phyloP scores from a whole-genome alignment of 2,329 filamentous ascomycete genomes.

The Apiospora koreana region DNA sequence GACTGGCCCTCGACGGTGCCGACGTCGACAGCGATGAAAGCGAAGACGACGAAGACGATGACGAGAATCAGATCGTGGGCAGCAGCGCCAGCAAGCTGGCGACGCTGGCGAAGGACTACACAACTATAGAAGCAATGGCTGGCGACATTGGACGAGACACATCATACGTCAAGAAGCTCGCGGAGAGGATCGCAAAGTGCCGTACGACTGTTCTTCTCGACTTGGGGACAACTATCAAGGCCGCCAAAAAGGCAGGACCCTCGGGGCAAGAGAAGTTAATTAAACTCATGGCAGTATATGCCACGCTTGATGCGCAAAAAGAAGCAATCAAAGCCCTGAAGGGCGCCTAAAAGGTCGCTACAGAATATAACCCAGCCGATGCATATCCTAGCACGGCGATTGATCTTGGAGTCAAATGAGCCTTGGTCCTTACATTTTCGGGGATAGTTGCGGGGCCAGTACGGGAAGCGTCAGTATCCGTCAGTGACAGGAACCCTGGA shows the following conservation, averaged over 20 bases:
- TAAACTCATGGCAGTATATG: slow-evolving; percentile 55
- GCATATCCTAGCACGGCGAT: not conserved
- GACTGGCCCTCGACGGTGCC: slow-evolving; percentile 55
- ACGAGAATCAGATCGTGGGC: slow-evolving; percentile 38
- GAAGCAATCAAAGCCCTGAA: slow-evolving; percentile 55
- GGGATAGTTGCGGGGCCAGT: not conserved
- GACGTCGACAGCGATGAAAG: slow-evolving; percentile 41
- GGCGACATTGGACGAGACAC: slow-evolving; percentile 47
- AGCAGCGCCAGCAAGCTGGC: slow-evolving; percentile 50
- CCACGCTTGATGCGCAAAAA: slow-evolving; percentile 50
- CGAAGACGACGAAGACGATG: slow-evolving; percentile 35
- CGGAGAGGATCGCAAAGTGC: slow-evolving; percentile 53
- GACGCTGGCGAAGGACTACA: slow-evolving; percentile 47
- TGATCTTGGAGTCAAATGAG: not conserved
- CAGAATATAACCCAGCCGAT: not conserved
- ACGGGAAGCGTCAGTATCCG: not conserved
- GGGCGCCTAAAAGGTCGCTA: slow-evolving; percentile 28
- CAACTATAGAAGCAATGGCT: slow-evolving; percentile 42
- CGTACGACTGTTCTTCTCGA: slow-evolving; percentile 60
- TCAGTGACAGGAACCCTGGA: not conserved
- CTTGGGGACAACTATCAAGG: slow-evolving; percentile 49
- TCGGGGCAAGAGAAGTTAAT: slow-evolving; percentile 48
- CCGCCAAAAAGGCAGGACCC: slow-evolving; percentile 42
- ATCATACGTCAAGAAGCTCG: slow-evolving; percentile 52
- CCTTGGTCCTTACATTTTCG: not conserved